phyloP scores from a whole-genome alignment of 768 basidiomycete species.

The Boletus vinaceobasis region DNA sequence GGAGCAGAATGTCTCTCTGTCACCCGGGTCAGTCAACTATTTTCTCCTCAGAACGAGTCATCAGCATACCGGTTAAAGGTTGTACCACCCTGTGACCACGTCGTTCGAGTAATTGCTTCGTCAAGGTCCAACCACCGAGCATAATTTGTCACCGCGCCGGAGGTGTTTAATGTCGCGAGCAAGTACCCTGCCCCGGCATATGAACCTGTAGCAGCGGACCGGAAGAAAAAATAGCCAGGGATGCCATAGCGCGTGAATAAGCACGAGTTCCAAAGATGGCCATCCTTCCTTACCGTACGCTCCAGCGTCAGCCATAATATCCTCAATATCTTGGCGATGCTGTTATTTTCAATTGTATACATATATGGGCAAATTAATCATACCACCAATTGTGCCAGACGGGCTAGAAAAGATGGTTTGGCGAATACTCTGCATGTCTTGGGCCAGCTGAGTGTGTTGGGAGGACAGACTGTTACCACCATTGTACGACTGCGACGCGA shows the following conservation, averaged over 20 bases:
- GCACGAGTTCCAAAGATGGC: background rate
- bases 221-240: background rate
- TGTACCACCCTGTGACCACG: slow-evolving; percentile 53
- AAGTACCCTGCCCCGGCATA: slow-evolving; percentile 65
- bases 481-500: slow-evolving; percentile 47
- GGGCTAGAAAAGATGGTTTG: slow-evolving; percentile 55
- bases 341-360: background rate
- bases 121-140: slow-evolving; percentile 71
- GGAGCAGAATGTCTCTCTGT: slow-evolving; percentile 62
- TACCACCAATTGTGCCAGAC: slow-evolving; percentile 58
- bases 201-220: slow-evolving; percentile 48
- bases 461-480: slow-evolving; percentile 61
- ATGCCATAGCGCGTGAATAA: background rate
- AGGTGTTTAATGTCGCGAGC: slow-evolving; percentile 45
- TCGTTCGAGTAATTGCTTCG: slow-evolving; percentile 51
- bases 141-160: slow-evolving; percentile 40
- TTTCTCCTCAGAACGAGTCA: background rate
- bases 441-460: slow-evolving; percentile 42
- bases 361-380: slow-evolving; percentile 1
- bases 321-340: slow-evolving; percentile 44
- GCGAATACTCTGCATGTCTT: slow-evolving; percentile 51
- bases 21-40: background rate
- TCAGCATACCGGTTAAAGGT: slow-evolving; percentile 46
- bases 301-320: slow-evolving; percentile 51
- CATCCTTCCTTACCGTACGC: slow-evolving; percentile 51